These are phyloP conservation scores for Penicillium coffeae DNA, from an alignment of 495 filamentous ascomycete genomes.

Conservation along the genomic window DNA sequence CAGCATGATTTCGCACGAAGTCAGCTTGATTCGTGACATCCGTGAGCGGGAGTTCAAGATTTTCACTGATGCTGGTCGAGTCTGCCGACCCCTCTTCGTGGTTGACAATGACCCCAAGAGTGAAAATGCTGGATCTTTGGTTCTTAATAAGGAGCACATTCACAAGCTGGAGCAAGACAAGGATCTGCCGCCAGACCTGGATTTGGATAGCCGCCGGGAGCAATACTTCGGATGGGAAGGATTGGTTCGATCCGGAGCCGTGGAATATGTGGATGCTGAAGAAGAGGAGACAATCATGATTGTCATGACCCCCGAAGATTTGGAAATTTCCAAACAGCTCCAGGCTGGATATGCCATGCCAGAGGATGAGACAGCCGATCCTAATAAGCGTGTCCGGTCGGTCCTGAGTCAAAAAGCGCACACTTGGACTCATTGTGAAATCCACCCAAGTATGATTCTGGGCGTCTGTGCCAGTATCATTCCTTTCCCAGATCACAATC, in stretches of 20 bases:
- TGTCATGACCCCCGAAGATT: constrained; percentile 94
- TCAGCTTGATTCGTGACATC: constrained; percentile 90
- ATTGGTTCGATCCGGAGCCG: constrained; percentile 70
- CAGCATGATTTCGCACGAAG: constrained; percentile 77
- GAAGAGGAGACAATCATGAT: constrained; percentile 99
- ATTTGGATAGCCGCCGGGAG: constrained; percentile 53
- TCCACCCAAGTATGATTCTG: constrained; percentile 98
- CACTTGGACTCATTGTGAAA: constrained; percentile 96
- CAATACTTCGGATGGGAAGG: constrained; percentile 83
- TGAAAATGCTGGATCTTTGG: constrained; percentile 68
- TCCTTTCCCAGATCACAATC: constrained; percentile 98
- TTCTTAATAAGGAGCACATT: constrained; percentile 79
- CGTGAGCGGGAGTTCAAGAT: constrained; percentile 97
- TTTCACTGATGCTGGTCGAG: constrained; percentile 93
- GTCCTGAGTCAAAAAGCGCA: constrained; percentile 76
- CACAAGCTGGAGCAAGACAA: constrained; percentile 65
- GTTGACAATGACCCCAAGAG: constrained; percentile 72
- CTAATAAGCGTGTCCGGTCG: constrained; percentile 80
- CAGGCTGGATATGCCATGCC: constrained; percentile 60
- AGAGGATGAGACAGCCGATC: constrained; percentile 55
- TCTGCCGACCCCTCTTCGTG: constrained; percentile 88
- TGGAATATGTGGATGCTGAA: constrained; percentile 96
- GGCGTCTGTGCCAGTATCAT: constrained; percentile 99
- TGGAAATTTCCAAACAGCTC: constrained; percentile 66
- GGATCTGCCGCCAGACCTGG: constrained; percentile 53